Conservation (phyloP, 192 early-diverging fungal species). For the Entomortierella parvispora region DNA sequence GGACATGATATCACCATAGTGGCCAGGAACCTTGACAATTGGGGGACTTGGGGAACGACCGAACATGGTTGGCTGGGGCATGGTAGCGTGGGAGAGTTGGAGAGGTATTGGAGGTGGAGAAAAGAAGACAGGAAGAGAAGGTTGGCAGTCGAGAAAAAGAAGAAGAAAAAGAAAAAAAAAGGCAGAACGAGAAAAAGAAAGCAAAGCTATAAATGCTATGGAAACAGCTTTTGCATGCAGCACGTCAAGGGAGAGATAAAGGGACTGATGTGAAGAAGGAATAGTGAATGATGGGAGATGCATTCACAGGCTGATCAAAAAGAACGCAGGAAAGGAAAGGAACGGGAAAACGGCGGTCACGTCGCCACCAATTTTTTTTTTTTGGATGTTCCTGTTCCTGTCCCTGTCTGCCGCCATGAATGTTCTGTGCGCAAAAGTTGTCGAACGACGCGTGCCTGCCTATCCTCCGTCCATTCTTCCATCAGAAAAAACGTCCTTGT, state of each 20-base stretch:
- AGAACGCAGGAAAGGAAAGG: background rate
- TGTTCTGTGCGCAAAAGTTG: too few species aligned
- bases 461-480: too few species aligned
- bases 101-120: background rate
- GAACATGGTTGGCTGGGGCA: slow-evolving; percentile 46
- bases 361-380: background rate
- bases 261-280: too few species aligned
- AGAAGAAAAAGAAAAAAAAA: background rate
- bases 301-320: background rate
- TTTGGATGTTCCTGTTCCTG: too few species aligned
- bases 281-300: background rate
- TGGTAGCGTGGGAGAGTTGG: background rate
- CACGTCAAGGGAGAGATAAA: too few species aligned
- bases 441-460: too few species aligned
- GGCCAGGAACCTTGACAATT: slow-evolving; percentile 48
- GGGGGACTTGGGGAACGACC: slow-evolving; percentile 31
- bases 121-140: background rate
- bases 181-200: background rate
- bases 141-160: background rate
- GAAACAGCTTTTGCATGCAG: too few species aligned
- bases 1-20: slow-evolving; percentile 60
- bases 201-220: too few species aligned
- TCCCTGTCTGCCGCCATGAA: too few species aligned
- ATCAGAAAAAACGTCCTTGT: too few species aligned
- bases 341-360: background rate